Conservation (phyloP, 2,329 filamentous ascomycete species). For the Aureobasidium vineae region DNA sequence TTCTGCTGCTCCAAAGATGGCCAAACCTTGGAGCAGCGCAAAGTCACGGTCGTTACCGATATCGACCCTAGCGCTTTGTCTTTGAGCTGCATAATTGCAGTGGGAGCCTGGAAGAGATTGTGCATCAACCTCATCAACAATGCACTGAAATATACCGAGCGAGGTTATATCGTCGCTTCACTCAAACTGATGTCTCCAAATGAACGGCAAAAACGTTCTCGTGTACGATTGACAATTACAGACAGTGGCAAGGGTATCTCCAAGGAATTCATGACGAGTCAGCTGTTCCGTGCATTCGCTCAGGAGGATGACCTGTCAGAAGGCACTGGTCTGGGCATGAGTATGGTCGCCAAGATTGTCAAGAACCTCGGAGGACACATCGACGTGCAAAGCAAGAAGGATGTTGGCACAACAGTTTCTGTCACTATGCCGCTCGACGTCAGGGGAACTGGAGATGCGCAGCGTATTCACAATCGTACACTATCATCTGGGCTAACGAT, state of each 20-base stretch:
- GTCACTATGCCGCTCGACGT: constrained; percentile 47
- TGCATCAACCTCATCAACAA: constrained; percentile 38
- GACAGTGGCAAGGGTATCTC: constrained; percentile 68
- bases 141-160: constrained; percentile 46
- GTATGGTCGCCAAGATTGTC: constrained; percentile 37
- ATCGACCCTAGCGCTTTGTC: constrained; percentile 15
- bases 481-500: constrained; percentile 19
- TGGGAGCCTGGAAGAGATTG: constrained; percentile 31
- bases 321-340: constrained; percentile 39
- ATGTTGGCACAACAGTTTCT: constrained; percentile 48
- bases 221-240: constrained; percentile 42
- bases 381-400: constrained; percentile 44
- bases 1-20: constrained; percentile 14
- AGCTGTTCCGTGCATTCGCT: constrained; percentile 37
- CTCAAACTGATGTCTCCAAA: constrained; percentile 10
- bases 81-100: constrained; percentile 8
- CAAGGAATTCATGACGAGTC: constrained; percentile 51
- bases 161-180: constrained; percentile 38
- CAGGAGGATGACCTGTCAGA: constrained; percentile 37
- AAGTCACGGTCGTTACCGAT: constrained; percentile 16
- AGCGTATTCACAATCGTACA: constrained; percentile 1
- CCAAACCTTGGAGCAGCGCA: constrained; percentile 7
- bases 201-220: constrained; percentile 15
- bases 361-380: constrained; percentile 33
- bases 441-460: not conserved